phyloP scores from a whole-genome alignment of 2,329 filamentous ascomycete genomes.

The Fonsecaea pugnacius region DNA sequence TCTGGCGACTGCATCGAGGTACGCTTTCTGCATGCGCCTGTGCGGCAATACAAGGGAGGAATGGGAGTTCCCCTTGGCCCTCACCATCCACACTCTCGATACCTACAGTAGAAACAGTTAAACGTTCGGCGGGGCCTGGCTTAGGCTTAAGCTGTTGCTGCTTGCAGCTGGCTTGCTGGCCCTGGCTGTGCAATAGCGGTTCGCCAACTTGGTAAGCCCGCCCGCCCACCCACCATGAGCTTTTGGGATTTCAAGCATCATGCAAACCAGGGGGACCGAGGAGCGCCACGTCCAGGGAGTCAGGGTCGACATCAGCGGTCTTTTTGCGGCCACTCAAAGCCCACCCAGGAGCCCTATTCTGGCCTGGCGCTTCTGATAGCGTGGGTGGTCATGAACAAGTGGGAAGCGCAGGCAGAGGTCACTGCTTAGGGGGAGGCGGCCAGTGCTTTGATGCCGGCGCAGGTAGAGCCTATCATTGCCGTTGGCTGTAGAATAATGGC shows the following conservation, averaged over 20 bases:
- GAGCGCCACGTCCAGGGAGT: constrained; percentile 12
- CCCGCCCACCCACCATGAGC: background rate
- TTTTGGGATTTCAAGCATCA: constrained; percentile 13
- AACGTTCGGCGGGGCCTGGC: constrained; percentile 21
- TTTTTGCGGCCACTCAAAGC: constrained; percentile 7
- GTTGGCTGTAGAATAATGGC: background rate
- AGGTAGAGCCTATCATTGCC: constrained; percentile 3
- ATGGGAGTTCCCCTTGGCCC: background rate
- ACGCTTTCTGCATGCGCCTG: background rate
- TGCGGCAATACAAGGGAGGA: background rate
- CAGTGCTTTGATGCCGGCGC: background rate
- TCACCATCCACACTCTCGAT: background rate
- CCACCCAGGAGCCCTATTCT: background rate
- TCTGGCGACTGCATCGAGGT: background rate
- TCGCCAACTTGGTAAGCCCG: background rate
- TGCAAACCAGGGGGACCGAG: constrained; percentile 6
- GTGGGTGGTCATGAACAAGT: constrained; percentile 15
- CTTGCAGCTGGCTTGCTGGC: background rate
- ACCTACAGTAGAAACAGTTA: background rate
- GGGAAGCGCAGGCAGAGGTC: background rate
- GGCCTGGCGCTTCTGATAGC: constrained; percentile 10
- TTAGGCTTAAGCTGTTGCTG: constrained; percentile 8
- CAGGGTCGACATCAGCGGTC: constrained; percentile 18
- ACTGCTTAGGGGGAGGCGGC: background rate
- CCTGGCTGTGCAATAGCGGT: background rate